Base-by-base conservation (phyloP, 202 grass and related monocot genomes). In the Setaria viridis region DNA sequence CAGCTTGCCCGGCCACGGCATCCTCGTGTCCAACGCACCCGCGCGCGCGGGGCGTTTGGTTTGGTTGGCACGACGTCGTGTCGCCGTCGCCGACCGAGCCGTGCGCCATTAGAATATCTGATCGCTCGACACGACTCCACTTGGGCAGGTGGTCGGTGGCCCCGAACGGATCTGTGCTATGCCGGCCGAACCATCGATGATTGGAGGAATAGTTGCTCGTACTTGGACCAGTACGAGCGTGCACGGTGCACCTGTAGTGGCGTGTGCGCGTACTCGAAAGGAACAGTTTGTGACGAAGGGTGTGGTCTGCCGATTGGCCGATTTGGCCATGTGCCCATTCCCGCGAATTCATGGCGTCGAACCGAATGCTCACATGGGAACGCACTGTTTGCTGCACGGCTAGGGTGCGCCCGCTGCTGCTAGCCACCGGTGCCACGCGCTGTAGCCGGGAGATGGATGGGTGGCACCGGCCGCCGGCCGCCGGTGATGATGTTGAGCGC, bases 391-490 rank as follows among this genome's bases (percentile, higher is more conserved):
- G 72, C 17, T 39, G 72, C 17, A 41, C 51, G 20, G 32, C 20
- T 39, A 17, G 15, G 35, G 11, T 20, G 32, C 2, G 19, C 33
- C 33, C 35, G 7, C 73, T 4, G 1, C 73, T 7, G 72, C 50
- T n/a, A n/a, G 32, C n/a, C 37, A 46, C 60, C 25, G 77, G 45
- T 66, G 33, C 60, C 6, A 6, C 13, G 5, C 5, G 6, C 46
- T 80, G 77, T 80, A 67, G 39, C 46, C 11, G 17, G 8, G 30
- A 76, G n/a, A 84, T 62, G 46, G 34, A 57, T 15, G 10, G 59
- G 19, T 32, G 33, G 57, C 37, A 41, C 21, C 59, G 20, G 10
- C 67, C 5, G 39, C 39, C 35, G 35, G 35, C 4, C 2, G 29
- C 15, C 21, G 15, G 77, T 41, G 39, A 41, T 6, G 77, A 67